phyloP scores from a whole-genome alignment of 805 yeast genomes.

The Komagataella ulmi region DNA sequence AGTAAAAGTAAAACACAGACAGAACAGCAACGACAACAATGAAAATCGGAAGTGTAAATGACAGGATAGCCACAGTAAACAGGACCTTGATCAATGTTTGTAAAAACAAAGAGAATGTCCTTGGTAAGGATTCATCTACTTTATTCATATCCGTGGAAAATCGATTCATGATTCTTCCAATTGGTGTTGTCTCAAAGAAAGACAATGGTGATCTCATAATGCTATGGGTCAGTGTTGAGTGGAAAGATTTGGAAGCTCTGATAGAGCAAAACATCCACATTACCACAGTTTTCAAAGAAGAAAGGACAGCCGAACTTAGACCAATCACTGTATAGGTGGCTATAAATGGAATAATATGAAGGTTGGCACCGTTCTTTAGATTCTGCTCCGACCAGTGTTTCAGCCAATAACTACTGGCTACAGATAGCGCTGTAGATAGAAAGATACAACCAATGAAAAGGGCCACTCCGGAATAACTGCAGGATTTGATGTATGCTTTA shows the following conservation, averaged over 20 bases:
- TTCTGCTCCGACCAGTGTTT: conserved; percentile 57
- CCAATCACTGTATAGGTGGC: conserved; percentile 45
- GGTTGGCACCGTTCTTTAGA: conserved; percentile 26
- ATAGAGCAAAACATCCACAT: conserved; percentile 42
- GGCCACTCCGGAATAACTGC: conserved; percentile 37
- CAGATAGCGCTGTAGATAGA: conserved; percentile 13
- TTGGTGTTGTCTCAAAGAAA: conserved; percentile 58
- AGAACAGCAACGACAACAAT: conserved; percentile 31
- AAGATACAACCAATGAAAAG: conserved; percentile 22
- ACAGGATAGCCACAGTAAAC: conserved; percentile 38
- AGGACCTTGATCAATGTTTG: conserved; percentile 27
- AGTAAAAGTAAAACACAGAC: conserved; percentile 47
- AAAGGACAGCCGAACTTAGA: conserved; percentile 32
- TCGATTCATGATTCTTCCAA: conserved; percentile 52
- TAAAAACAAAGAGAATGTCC: conserved; percentile 34
- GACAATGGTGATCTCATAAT: conserved; percentile 50
- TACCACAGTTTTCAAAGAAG: conserved; percentile 29
- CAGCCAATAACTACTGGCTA: conserved; percentile 47
- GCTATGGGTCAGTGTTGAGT: conserved; percentile 39
- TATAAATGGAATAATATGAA: conserved; percentile 30
- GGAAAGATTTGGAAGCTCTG: conserved; percentile 40
- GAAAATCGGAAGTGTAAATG: conserved; percentile 40
- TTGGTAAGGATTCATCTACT: conserved; percentile 45
- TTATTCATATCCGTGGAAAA: conserved; percentile 50
- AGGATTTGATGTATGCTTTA: conserved; percentile 41